Base-by-base conservation (phyloP, 1,284 basidiomycete species). In the Ganoderma lingzhi region DNA sequence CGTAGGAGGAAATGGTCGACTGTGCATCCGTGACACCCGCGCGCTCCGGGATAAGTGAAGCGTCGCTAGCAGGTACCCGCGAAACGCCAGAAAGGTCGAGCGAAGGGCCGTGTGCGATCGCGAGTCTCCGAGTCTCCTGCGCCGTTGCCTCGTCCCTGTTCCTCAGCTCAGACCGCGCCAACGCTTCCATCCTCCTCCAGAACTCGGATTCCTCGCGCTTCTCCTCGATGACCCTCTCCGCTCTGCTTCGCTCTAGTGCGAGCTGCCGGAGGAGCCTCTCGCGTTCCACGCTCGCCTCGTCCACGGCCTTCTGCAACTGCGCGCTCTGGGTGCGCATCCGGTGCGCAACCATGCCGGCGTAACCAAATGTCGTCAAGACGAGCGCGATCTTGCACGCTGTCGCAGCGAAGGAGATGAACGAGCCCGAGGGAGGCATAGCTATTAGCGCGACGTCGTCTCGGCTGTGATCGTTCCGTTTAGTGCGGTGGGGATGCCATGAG, bases 31-130 rank as follows among this genome's bases (percentile, higher is more conserved):
- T 51, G 17, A 35, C 45, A 51, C 84, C 37, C 80, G 77, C 68
- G 82, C 84, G 30, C 81, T 81, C 23, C 23, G 23, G 1, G 77
- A 73, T 6, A 80, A 78, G 69, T 83, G 80, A 68, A 84, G 74
- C 12, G 17, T 44, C 23, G 44, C 35, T 35, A 35, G 17, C 19
- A 48, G 66, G 10, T n/a, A 28, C 32, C 59, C 63, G 58, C 17
- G 67, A 55, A 6, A 19, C 32, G 2, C 56, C 42, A 35, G 19
- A 28, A 32, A 60, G 48, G 55, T 51, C 62, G 15, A 12, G 39
- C 39, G 37, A 41, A 42, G 59, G 6, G 37, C 59, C 15, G 14
- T 42, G 63, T n/a, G 62, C 23, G 48, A 28, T 23, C 30, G 62
- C 23, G 48, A 28, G 48, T 19, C 23, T n/a, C 51, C 23, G 23